Base-by-base conservation (phyloP, 768 basidiomycete species). In the Termitomyces eurrhizus region DNA sequence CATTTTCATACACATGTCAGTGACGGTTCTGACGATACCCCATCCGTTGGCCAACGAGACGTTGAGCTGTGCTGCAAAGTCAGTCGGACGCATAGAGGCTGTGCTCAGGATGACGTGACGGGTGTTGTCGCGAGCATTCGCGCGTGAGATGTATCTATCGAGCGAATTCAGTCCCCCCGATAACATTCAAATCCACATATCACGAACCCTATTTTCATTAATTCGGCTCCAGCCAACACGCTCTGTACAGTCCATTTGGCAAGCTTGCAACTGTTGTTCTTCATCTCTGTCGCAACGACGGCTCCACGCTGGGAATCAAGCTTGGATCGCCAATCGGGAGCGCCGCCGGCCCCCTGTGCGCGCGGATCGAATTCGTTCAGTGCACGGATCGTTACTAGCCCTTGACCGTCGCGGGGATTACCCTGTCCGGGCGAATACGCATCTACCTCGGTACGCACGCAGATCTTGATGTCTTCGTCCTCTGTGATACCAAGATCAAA, bases 281-380 rank as follows among this genome's bases (percentile, higher is more conserved):
- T 99, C 97, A 98, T 98, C 80, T 99, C 97, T 29, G 93, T 95
- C 39, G 97, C 94, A 61, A 98, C 95, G 46, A 99, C 96, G 2
- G 97, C 97, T 63, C 97, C 97, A 49, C 95, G 86, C 74, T 98
- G 95, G 5, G 91, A 88, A 75, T 99, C 97, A 46, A 99, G 78
- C 75, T 96, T 96, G n/a, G 91, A 84, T 37, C 95, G 86, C 97
- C 97, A 99, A 74, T 99, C 97, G n/a, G 95, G 92, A 18, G 96
- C 95, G 52, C 95, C 94, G 32, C 95, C 96, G 0, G 92, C 88
- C 26, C 96, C 95, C 64, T 86, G 85, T 2, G 94, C 83, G 55
- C 93, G 85, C 26, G 94, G 83, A 73, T 98, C 96, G 73, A 97
- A 98, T 73, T 99, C 97, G 72, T 98, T 98, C 64, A 99, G 77